Percentiles rank a stretch among this genome's conserved stretches.
These are phyloP conservation scores for Veloporphyrellus conicus DNA, from an alignment of 1,284 basidiomycete genomes.

Conservation along the genomic window DNA sequence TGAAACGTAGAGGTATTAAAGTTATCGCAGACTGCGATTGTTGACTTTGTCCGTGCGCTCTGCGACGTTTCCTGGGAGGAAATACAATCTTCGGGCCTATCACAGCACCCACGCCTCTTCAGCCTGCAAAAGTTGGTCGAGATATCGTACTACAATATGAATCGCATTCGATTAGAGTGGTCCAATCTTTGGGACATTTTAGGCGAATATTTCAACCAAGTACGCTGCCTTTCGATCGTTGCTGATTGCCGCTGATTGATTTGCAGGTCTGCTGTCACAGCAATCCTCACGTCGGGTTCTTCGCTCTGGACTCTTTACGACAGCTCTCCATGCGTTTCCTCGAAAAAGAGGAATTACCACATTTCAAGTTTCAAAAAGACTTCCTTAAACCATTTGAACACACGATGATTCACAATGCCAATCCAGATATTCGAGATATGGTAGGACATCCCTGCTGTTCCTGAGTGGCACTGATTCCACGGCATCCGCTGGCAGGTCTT, in stretches of 20 bases:
- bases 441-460: conserved; percentile 44
- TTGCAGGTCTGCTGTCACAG: conserved; percentile 93
- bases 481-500: conserved; percentile 57
- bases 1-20: conserved; percentile 8
- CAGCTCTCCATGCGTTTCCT: conserved; percentile 98
- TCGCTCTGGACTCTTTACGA: conserved; percentile 95
- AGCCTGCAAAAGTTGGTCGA: conserved; percentile 98
- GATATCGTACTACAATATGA: conserved; percentile 99
- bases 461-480: conserved; percentile 1
- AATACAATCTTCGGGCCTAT: conserved; percentile 94
- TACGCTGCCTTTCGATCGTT: conserved; percentile 34
- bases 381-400: conserved; percentile 98
- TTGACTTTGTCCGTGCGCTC: conserved; percentile 95
- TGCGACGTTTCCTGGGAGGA: conserved; percentile 99
- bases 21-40: conserved; percentile 78
- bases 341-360: conserved; percentile 96
- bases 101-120: conserved; percentile 91
- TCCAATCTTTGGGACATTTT: conserved; percentile 97
- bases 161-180: conserved; percentile 97
- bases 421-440: conserved; percentile 96
- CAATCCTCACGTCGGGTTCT: conserved; percentile 95
- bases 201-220: conserved; percentile 98
- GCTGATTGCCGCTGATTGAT: conserved; percentile 3
- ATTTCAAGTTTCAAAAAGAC: conserved; percentile 99
- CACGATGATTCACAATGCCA: conserved; percentile 95